A percentile compares a stretch with the other conserved stretches of the same genome.
Conservation (phyloP, 345 rosid genomes). For the Dimocarpus longan region DNA sequence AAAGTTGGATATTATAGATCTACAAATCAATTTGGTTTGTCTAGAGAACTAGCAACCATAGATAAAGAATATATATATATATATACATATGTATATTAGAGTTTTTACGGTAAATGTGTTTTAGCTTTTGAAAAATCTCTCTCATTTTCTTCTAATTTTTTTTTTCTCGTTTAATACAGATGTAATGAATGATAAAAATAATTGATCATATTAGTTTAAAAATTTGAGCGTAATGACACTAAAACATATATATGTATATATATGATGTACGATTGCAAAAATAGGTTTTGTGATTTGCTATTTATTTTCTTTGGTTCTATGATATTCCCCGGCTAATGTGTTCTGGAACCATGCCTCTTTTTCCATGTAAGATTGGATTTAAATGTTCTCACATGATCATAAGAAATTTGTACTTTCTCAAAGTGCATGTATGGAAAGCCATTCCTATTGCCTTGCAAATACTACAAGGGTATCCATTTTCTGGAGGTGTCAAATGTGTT, state of each 20-base stretch:
- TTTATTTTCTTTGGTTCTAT: neutral
- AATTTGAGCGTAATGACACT: no score
- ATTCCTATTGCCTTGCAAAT: neutral
- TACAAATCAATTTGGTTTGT: neutral
- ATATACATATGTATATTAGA: no score
- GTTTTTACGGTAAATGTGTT: no score
- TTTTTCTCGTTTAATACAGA: no score
- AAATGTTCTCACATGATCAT: neutral
- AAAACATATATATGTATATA: no score
- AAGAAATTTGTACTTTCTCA: neutral
- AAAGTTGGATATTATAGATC: neutral
- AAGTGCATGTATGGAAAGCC: neutral
- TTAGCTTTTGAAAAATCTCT: no score
- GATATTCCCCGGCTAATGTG: neutral
- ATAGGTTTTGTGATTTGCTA: neutral
- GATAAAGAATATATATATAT: neutral
- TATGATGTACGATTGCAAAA: no score
- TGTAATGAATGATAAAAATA: no score
- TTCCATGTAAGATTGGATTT: neutral
- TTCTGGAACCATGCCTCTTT: neutral
- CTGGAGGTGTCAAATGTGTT: no score
- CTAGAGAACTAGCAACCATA: neutral
- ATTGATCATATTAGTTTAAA: no score
- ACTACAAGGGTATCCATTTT: no score
- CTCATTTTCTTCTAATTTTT: no score